Evolutionary conservation across 2,329 filamentous ascomycete species (phyloP), one percentile per base, ranked within the genome.

Genomic region (Zalaria sp.): DNA sequence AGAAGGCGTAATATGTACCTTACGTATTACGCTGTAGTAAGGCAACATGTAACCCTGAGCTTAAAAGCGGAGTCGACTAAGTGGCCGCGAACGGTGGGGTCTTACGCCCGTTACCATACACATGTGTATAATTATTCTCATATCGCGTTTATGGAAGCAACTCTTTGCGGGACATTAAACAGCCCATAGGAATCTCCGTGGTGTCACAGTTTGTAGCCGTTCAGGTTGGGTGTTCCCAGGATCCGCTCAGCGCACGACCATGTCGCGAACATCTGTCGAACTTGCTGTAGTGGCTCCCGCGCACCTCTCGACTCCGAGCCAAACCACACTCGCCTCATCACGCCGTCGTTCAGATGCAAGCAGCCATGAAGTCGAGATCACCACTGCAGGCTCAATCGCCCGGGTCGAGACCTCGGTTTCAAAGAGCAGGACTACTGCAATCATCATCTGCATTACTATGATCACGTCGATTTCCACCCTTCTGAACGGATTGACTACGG

Each of bases 401-500:
- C 29, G 29, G 29, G n/a, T n/a, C 7, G 29, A 32, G 29, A 38
- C 42, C 3, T 35, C 39, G 5, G 47, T 43, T 3, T 51, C 53
- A 1, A 48, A 48, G 18, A 42, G 40, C 5, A 39, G 45, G 6
- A 55, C 51, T 4, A 45, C 49, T 2, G 47, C 46, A 18, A 49
- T 56, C 27, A 54, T 55, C 34, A 34, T 46, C 7, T 52, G 46
- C 5, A 49, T 53, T 27, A 53, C 53, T 4, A 39, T 54, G 36
- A 49, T 53, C 34, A 55, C 53, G 11, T 48, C 45, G 2, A 47
- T 51, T 8, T 46, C 44, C 25, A 45, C 49, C 37, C 42, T 53
- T 29, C 41, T 51, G 25, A 63, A 60, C 43, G 65, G 65, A 2
- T 40, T 65, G 40, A 59, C 67, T 27, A 62, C 60, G 2, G 59